Evolutionary conservation across 192 early-diverging fungal genomes (phyloP).

Genomic region (Coemansia sp.): DNA sequence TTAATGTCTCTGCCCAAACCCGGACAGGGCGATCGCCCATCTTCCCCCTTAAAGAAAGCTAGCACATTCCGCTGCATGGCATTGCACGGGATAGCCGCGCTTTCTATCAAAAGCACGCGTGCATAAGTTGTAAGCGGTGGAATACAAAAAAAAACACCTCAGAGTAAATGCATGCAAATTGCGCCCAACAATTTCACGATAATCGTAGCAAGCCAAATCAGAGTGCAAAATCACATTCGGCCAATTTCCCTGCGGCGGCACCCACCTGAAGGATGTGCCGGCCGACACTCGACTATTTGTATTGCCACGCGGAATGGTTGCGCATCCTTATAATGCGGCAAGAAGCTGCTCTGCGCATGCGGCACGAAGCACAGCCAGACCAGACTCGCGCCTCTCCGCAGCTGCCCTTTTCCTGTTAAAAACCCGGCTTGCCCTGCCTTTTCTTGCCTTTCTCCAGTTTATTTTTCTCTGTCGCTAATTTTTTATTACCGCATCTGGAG

Average conservation of each 20-base stretch:
- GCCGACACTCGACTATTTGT: not conserved
- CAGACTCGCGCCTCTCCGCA: not conserved
- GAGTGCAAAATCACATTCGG: slow-evolving; percentile 10
- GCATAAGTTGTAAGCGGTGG: slow-evolving; percentile 8
- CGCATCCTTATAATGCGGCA: not conserved
- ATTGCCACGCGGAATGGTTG: slow-evolving; percentile 3
- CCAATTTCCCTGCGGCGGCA: slow-evolving; percentile 17
- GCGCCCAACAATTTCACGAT: slow-evolving; percentile 24
- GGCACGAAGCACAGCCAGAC: slow-evolving; percentile 1
- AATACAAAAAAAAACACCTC: slow-evolving; percentile 2
- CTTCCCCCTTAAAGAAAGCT: too few species aligned
- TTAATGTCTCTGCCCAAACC: slow-evolving; percentile 10
- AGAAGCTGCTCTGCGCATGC: not conserved
- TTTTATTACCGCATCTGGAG: not conserved
- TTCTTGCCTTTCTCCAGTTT: slow-evolving; percentile 5
- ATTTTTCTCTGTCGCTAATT: not conserved
- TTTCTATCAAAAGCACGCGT: slow-evolving; percentile 7
- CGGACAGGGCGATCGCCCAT: slow-evolving; percentile 18
- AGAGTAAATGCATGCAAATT: slow-evolving; percentile 11
- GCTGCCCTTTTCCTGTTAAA: slow-evolving; percentile 33
- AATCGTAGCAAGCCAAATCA: slow-evolving; percentile 14
- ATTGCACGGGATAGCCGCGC: too few species aligned
- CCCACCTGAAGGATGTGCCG: not conserved
- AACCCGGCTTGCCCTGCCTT: slow-evolving; percentile 18
- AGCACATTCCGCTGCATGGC: too few species aligned